Conservation (phyloP, 306 rosid genomes). For the Comarum palustre region DNA sequence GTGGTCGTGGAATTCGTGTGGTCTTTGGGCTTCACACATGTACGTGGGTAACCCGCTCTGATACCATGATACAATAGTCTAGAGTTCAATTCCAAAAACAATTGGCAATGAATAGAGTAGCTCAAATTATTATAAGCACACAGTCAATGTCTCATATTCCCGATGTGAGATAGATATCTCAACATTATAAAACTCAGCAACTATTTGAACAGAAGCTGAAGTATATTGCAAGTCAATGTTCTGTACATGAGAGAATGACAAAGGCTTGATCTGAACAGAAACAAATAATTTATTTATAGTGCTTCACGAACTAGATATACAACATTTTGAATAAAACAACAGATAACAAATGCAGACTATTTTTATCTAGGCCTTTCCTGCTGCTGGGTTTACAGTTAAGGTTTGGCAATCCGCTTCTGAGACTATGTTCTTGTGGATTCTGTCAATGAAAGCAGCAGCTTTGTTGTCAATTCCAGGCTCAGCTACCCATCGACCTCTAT, state of each 20-base stretch:
- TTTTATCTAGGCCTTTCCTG: constrained; percentile 10
- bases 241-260: neutral
- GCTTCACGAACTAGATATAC: constrained; percentile 26
- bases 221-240: neutral
- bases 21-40: too few species aligned
- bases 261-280: neutral
- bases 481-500: constrained; percentile 57
- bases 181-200: constrained; percentile 1
- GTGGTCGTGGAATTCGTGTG: too few species aligned
- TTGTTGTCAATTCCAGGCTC: constrained; percentile 69
- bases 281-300: constrained; percentile 5
- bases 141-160: too few species aligned
- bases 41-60: too few species aligned
- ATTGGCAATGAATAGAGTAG: too few species aligned
- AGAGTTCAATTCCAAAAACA: too few species aligned
- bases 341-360: constrained; percentile 5
- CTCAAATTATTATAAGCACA: too few species aligned
- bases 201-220: neutral
- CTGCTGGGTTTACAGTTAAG: constrained; percentile 37
- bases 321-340: constrained; percentile 13
- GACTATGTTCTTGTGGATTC: constrained; percentile 45
- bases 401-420: constrained; percentile 42
- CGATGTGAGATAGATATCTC: too few species aligned
- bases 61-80: too few species aligned
- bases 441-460: constrained; percentile 54